Evolutionary conservation across 345 rosid species (phyloP).

Genomic region (Trapa incisa): DNA sequence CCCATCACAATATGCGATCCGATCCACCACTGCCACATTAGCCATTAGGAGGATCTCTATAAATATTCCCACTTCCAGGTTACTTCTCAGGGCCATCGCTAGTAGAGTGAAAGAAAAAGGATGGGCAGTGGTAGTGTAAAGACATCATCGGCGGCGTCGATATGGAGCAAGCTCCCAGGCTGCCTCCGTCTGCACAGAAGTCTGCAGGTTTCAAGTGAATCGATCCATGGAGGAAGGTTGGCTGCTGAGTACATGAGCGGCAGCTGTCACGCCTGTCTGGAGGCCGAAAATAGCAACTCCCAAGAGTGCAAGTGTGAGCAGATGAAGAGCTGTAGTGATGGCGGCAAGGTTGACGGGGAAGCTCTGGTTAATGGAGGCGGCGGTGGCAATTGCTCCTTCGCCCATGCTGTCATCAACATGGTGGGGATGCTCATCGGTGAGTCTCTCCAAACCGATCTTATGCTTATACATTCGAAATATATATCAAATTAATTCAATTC

Average conservation of each 20-base stretch:
- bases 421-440: slow-evolving; percentile 81
- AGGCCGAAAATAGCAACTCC: slow-evolving; percentile 17
- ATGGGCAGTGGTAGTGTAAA: background rate
- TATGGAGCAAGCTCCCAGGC: background rate
- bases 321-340: background rate
- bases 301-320: slow-evolving; percentile 17
- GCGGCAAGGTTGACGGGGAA: background rate
- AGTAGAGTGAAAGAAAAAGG: background rate
- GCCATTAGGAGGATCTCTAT: background rate
- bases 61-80: background rate
- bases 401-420: slow-evolving; percentile 70
- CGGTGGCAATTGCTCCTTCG: slow-evolving; percentile 35
- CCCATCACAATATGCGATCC: background rate
- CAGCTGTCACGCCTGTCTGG: slow-evolving; percentile 24
- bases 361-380: background rate
- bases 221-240: slow-evolving; percentile 15
- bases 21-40: background rate
- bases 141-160: background rate
- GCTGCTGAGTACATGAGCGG: slow-evolving; percentile 4
- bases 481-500: no score
- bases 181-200: slow-evolving; percentile 9
- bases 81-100: background rate
- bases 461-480: background rate
- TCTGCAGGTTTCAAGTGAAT: slow-evolving; percentile 18
- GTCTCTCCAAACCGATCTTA: background rate